A percentile compares a stretch with the other conserved stretches of the same genome.
phyloP scores from a whole-genome alignment of 2,329 filamentous ascomycete genomes.

The Didymosphaeria variabile region DNA sequence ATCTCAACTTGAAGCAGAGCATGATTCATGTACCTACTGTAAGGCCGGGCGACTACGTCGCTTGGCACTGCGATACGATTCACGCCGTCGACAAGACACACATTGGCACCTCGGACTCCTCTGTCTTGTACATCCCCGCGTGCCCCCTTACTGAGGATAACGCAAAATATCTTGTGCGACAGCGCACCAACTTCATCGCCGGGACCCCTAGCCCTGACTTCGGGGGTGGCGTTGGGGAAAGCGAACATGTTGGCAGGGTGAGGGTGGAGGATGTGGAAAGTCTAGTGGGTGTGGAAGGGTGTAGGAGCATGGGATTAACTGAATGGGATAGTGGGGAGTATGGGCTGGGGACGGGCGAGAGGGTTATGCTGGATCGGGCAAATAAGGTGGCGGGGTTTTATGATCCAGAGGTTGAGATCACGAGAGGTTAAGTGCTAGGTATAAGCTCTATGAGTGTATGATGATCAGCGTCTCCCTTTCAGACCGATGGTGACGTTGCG shows the following conservation, averaged over 20 bases:
- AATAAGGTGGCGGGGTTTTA: slow-evolving; percentile 65
- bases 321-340: slow-evolving; percentile 59
- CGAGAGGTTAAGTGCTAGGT: neutral
- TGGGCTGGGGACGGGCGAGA: slow-evolving; percentile 61
- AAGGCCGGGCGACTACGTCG: slow-evolving; percentile 76
- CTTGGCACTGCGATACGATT: slow-evolving; percentile 82
- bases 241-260: slow-evolving; percentile 55
- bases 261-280: slow-evolving; percentile 49
- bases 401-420: slow-evolving; percentile 20
- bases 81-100: slow-evolving; percentile 87
- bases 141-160: slow-evolving; percentile 82
- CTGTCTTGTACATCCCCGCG: slow-evolving; percentile 88
- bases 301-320: slow-evolving; percentile 64
- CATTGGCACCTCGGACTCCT: slow-evolving; percentile 74
- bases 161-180: slow-evolving; percentile 73
- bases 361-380: slow-evolving; percentile 59
- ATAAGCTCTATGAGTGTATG: too few relatives aligned
- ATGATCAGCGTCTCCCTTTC: too few relatives aligned
- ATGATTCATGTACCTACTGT: slow-evolving; percentile 78
- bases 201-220: slow-evolving; percentile 64
- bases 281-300: slow-evolving; percentile 57
- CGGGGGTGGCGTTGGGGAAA: slow-evolving; percentile 70
- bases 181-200: slow-evolving; percentile 73
- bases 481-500: too few relatives aligned
- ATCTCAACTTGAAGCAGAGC: slow-evolving; percentile 70